Percentiles rank a stretch among this genome's conserved stretches.
These are phyloP conservation scores for Cylindrotheca closterium DNA, from an alignment of 108 stramenopile species.

Conservation along the genomic window DNA sequence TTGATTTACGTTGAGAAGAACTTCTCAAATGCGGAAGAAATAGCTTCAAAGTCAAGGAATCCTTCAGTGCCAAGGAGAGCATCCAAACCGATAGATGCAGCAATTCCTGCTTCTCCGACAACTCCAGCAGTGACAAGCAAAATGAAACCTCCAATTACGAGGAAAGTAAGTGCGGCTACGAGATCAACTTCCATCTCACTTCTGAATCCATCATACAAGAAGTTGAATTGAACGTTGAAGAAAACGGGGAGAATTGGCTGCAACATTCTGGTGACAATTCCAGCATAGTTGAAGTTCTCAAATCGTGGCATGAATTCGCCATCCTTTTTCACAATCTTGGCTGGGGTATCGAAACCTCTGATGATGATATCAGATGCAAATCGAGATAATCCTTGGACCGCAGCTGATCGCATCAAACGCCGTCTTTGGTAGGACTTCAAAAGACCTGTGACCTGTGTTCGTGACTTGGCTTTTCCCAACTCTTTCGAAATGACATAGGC, in stretches of 20 bases:
- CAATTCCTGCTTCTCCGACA: conserved; percentile 42
- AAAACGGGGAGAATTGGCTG: conserved; percentile 79
- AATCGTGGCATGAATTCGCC: conserved; percentile 33
- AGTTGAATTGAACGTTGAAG: conserved; percentile 80
- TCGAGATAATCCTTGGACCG: conserved; percentile 69
- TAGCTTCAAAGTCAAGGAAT: conserved; percentile 36
- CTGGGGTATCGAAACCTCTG: conserved; percentile 73
- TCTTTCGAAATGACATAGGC: conserved; percentile 64
- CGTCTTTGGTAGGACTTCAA: conserved; percentile 45
- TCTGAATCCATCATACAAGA: conserved; percentile 72
- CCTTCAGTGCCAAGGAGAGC: conserved; percentile 43
- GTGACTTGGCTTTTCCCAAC: conserved; percentile 34
- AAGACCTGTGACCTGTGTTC: conserved; percentile 31
- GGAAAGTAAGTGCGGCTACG: conserved; percentile 21
- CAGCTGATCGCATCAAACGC: conserved; percentile 64
- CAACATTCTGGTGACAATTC: conserved; percentile 70
- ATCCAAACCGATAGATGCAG: conserved; percentile 32
- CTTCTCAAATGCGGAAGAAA: conserved; percentile 23
- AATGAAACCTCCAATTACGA: conserved; percentile 41
- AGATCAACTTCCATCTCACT: conserved; percentile 43
- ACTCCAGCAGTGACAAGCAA: conserved; percentile 21
- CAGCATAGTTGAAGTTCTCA: conserved; percentile 76
- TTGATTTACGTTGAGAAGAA: too few relatives aligned
- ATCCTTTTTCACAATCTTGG: conserved; percentile 48
- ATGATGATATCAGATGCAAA: conserved; percentile 79